A percentile compares a stretch with the other conserved stretches of the same genome.
Evolutionary conservation across 2,329 filamentous ascomycete species (phyloP).

Genomic region (Exserohilum turcica): DNA sequence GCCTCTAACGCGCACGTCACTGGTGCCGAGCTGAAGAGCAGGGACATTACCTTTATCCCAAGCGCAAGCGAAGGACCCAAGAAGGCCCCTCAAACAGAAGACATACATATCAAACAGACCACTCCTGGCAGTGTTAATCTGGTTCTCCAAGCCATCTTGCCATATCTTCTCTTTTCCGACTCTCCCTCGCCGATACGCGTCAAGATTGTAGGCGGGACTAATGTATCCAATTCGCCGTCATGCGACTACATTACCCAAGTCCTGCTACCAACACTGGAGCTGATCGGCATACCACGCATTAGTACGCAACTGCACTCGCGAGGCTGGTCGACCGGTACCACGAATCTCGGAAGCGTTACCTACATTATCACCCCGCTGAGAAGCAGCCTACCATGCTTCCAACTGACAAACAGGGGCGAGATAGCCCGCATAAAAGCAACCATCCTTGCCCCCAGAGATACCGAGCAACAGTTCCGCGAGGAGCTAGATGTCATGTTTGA

Average conservation of each 20-base stretch:
- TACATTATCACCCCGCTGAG: conserved; percentile 55
- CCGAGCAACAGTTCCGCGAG: conserved; percentile 37
- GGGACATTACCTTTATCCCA: conserved; percentile 48
- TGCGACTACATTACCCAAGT: conserved; percentile 63
- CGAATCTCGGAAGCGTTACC: conserved; percentile 55
- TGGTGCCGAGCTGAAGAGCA: conserved; percentile 52
- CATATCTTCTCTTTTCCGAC: conserved; percentile 58
- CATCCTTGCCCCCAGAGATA: conserved; percentile 45
- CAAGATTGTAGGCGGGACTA: conserved; percentile 62
- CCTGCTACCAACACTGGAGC: conserved; percentile 58
- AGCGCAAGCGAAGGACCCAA: not conserved
- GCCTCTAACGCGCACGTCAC: conserved; percentile 53
- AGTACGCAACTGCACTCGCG: conserved; percentile 51
- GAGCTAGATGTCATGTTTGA: conserved; percentile 34
- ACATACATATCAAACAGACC: conserved; percentile 44
- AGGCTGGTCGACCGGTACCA: conserved; percentile 59
- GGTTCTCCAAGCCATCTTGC: conserved; percentile 64
- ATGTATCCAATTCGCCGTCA: conserved; percentile 60
- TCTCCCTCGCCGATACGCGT: conserved; percentile 38
- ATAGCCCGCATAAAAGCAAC: conserved; percentile 42
- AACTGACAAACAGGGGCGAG: conserved; percentile 34
- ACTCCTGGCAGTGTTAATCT: conserved; percentile 60
- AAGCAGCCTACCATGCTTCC: conserved; percentile 44
- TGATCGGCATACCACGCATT: conserved; percentile 58
- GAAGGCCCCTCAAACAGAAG: conserved; percentile 7